A percentile compares a stretch with the other conserved stretches of the same genome.
Evolutionary conservation across 2,329 filamentous ascomycete species (phyloP).

Genomic region (Colletotrichum tropicicola): DNA sequence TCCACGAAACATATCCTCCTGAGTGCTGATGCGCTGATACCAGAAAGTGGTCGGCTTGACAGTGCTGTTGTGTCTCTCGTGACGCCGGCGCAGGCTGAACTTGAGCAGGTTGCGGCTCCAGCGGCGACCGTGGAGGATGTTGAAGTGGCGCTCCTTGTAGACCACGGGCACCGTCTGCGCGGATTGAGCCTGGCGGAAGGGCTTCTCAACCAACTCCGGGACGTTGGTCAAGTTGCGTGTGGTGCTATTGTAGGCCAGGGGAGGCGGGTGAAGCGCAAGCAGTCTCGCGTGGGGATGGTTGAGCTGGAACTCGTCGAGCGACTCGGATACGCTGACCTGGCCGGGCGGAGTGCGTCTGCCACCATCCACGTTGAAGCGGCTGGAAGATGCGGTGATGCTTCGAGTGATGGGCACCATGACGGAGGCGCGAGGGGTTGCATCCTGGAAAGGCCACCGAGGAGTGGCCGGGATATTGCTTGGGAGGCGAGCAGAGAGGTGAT

Average conservation of each 20-base stretch:
- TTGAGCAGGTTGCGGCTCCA: neutral
- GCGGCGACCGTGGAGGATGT: neutral
- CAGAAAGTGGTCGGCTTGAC: constrained; percentile 1
- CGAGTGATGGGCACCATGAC: constrained; percentile 16
- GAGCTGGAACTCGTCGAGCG: constrained; percentile 24
- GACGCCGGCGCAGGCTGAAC: neutral
- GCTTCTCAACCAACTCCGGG: constrained; percentile 7
- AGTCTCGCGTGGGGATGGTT: constrained; percentile 13
- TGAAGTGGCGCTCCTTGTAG: neutral
- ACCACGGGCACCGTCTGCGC: neutral
- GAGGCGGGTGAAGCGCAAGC: constrained; percentile 8
- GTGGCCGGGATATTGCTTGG: neutral
- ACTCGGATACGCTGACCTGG: constrained; percentile 19
- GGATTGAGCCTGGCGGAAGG: neutral
- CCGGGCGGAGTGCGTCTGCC: neutral
- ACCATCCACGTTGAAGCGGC: neutral
- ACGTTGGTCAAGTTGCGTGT: neutral
- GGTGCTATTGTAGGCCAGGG: neutral
- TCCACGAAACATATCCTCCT: constrained; percentile 2
- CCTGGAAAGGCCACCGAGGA: constrained; percentile 24
- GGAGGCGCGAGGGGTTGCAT: constrained; percentile 15
- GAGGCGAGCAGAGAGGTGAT: neutral
- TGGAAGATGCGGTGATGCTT: neutral
- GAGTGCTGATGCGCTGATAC: constrained; percentile 14
- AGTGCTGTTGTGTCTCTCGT: neutral